A percentile compares a stretch with the other conserved stretches of the same genome.
Conservation (phyloP, 495 filamentous ascomycete species). For the Cryomyces minteri region DNA sequence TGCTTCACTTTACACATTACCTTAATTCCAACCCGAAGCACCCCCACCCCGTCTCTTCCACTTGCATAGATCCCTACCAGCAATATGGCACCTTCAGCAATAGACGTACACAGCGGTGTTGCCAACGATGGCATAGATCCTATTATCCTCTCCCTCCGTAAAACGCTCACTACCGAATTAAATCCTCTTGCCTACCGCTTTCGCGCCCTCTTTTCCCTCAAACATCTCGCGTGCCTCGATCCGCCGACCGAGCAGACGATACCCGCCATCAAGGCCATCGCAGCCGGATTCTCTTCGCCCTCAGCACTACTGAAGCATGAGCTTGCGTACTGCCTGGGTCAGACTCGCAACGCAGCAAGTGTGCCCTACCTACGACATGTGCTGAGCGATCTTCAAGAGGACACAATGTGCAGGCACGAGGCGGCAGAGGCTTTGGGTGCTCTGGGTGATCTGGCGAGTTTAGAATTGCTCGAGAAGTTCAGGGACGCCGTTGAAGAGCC, state of each 20-base stretch:
- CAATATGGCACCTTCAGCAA: constrained; percentile 1
- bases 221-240: constrained; percentile 62
- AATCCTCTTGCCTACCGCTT: constrained; percentile 78
- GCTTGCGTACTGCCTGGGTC: constrained; percentile 90
- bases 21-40: too few relatives aligned
- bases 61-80: too few relatives aligned
- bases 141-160: constrained; percentile 44
- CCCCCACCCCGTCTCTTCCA: too few relatives aligned
- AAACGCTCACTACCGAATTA: constrained; percentile 57
- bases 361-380: constrained; percentile 55
- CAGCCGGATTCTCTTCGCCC: constrained; percentile 64
- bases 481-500: constrained; percentile 52
- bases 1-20: too few relatives aligned
- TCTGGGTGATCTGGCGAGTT: constrained; percentile 50
- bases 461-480: constrained; percentile 51
- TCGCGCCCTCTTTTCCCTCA: constrained; percentile 93
- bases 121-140: not conserved
- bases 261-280: constrained; percentile 79
- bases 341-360: constrained; percentile 59
- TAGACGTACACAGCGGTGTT: not conserved
- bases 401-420: constrained; percentile 92
- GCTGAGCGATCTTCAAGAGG: constrained; percentile 61
- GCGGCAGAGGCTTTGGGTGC: constrained; percentile 91
- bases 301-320: constrained; percentile 89
- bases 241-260: constrained; percentile 41